Base-by-base conservation (phyloP, 257 asterid genomes). In the Solanum habrochaites region DNA sequence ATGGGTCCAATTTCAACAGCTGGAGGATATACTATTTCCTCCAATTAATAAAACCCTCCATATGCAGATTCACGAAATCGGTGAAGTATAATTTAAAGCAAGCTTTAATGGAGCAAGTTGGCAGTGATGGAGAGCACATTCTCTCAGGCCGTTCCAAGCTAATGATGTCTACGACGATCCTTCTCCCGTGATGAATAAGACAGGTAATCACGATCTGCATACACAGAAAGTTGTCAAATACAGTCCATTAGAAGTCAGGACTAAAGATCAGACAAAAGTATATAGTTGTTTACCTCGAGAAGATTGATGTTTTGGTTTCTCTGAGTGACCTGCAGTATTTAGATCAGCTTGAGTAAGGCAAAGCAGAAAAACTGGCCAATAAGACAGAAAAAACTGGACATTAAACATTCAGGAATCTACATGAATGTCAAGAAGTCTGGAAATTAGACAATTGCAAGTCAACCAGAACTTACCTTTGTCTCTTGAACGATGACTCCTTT, bases 151-250 rank as follows among this genome's bases (percentile, higher is more conserved):
- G 35, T 49, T 85, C 90, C 91, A 92, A 85, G 92, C 91, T 78
- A 94, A 85, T 93, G 94, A 58, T 93, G 98, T 87, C 92, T 94
- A 39, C 93, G 93, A 45, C 98, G 96, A 86, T 96, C 98, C 89
- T 90, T 94, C 67, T 94, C 99, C 90, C 95, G 91, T 5, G 97
- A 93, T 43, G 97, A 90, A 88, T 95, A 92, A 77, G 93, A 90
- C 88, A 89, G 92, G 88, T 95, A 92, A 78, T 92, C 98, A 12
- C 95, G 96, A 86, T 95, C 99, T 93, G 96, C 78, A 47, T 75
- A 85, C 64, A 67, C 8, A 52, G 77, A 77, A 40, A 86, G 12
- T 69, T 77, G 35, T 73, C 27, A 20, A 83, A 18, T 42, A 32
- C 18, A 27, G 18, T 5, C 66, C 23, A 64, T 83, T 40, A n/a